Evolutionary conservation across 140 eudicot genomes (phyloP).

Genomic region (Cichorium intybus): DNA sequence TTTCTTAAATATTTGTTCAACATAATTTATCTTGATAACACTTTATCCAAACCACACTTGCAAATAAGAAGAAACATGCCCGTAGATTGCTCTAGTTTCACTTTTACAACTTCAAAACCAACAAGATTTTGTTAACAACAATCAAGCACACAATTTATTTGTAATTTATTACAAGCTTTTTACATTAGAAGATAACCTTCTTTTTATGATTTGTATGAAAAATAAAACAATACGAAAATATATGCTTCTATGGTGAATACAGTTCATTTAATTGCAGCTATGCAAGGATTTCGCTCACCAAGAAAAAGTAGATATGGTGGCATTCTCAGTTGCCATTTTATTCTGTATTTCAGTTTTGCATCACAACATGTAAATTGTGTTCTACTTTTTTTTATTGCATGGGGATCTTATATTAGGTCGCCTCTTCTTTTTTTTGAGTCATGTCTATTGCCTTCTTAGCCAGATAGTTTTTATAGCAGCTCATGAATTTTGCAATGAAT

Average conservation of each 20-base stretch:
- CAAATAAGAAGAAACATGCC: background rate
- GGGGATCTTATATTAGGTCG: background rate
- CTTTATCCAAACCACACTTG: background rate
- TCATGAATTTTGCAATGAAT: conserved; percentile 83
- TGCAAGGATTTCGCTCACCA: conserved; percentile 24
- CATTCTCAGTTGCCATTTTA: conserved; percentile 31
- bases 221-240: background rate
- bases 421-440: conserved; percentile 1
- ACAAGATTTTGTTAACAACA: background rate
- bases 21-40: background rate
- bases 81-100: background rate
- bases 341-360: conserved; percentile 26
- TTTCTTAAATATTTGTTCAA: too few species aligned
- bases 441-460: conserved; percentile 21
- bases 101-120: background rate
- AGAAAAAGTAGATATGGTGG: conserved; percentile 15
- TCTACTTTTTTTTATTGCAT: conserved; percentile 14
- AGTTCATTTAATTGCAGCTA: conserved; percentile 15
- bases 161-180: conserved; percentile 8
- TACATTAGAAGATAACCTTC: conserved; percentile 12
- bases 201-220: background rate
- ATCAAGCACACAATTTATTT: conserved; percentile 8
- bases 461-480: conserved; percentile 53
- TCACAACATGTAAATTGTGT: conserved; percentile 28
- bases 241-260: conserved; percentile 1